Evolutionary conservation across 805 yeast species (phyloP), one percentile per base, ranked within the genome.

Genomic region (Ogataea methylovora): DNA sequence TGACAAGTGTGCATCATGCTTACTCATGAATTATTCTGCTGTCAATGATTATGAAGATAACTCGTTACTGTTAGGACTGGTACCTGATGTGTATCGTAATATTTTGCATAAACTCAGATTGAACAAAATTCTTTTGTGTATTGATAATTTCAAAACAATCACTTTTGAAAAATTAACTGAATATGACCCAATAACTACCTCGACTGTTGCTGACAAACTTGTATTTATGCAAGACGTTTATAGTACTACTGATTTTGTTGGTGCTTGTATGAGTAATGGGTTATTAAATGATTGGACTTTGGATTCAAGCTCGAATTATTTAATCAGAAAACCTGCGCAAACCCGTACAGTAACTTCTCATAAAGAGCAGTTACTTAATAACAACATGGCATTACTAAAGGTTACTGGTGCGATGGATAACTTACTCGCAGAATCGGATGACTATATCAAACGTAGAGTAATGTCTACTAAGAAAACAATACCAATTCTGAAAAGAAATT

Each of bases 31-130:
- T n/a, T n/a, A n/a, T n/a, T n/a, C n/a, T n/a, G n/a, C n/a, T n/a
- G n/a, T n/a, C n/a, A n/a, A n/a, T n/a, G 26, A 24, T 6, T 24
- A 6, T 11, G 7, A 10, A 11, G 7, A 24, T 24, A 11, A 11
- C 12, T 24, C 26, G 14, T 6, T 11, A 24, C n/a, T 31, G 8
- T 15, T 17, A 6, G 8, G 8, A 6, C 14, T 31, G 17, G 11
- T 8, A 4, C 28, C 28, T 8, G 15, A 29, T 14, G 42, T 47
- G 4, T 44, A 30, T 30, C 8, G 24, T 16, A 30, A 30, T 12
- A 33, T 45, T 11, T 31, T 39, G 12, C 26, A 30, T 10, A 32
- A 35, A 12, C 24, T 47, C 30, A 37, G 47, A 25, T 24, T 35
- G 9, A 24, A 26, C 5, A 45, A 38, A 22, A 23, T 45, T 20